These are phyloP conservation scores for Pilatotrama ljubarskyi DNA, from an alignment of 768 basidiomycete genomes.

Conservation along the genomic window DNA sequence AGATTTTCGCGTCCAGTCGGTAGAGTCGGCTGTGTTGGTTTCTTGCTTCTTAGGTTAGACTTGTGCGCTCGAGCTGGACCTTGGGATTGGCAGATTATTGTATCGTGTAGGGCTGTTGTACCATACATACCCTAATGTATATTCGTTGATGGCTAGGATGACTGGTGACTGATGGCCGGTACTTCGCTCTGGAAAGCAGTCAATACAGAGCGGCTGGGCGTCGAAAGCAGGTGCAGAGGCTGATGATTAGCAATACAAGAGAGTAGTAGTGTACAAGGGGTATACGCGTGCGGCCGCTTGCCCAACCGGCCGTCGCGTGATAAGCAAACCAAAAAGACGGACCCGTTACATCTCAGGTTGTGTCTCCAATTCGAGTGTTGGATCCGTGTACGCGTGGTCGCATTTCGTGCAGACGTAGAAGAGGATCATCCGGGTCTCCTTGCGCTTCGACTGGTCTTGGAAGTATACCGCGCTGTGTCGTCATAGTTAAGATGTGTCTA, in stretches of 20 bases:
- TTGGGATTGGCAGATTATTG: slow-evolving; percentile 8
- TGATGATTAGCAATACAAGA: slow-evolving; percentile 4
- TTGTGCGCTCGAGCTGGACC: slow-evolving; percentile 10
- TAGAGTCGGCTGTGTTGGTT: not conserved
- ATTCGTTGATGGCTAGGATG: not conserved
- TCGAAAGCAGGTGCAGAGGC: not conserved
- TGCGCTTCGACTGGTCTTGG: slow-evolving; percentile 96
- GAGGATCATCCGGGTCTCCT: slow-evolving; percentile 92
- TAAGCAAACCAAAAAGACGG: not conserved
- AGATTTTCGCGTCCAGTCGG: slow-evolving; percentile 11
- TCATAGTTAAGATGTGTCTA: not conserved
- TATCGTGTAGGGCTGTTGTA: slow-evolving; percentile 17
- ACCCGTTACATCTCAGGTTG: slow-evolving; percentile 18
- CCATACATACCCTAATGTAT: slow-evolving; percentile 10
- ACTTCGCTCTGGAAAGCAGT: too few species aligned
- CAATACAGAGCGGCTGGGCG: too few species aligned
- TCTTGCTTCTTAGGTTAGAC: not conserved
- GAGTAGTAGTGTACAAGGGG: not conserved
- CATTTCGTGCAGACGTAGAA: slow-evolving; percentile 90
- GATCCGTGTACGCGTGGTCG: slow-evolving; percentile 73
- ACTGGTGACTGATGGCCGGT: too few species aligned
- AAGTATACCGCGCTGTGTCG: slow-evolving; percentile 80
- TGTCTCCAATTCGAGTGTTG: slow-evolving; percentile 35
- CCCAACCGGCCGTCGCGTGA: not conserved
- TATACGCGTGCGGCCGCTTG: not conserved